Evolutionary conservation across 768 basidiomycete genomes (phyloP).

Genomic region (Amanita pallidorosea): DNA sequence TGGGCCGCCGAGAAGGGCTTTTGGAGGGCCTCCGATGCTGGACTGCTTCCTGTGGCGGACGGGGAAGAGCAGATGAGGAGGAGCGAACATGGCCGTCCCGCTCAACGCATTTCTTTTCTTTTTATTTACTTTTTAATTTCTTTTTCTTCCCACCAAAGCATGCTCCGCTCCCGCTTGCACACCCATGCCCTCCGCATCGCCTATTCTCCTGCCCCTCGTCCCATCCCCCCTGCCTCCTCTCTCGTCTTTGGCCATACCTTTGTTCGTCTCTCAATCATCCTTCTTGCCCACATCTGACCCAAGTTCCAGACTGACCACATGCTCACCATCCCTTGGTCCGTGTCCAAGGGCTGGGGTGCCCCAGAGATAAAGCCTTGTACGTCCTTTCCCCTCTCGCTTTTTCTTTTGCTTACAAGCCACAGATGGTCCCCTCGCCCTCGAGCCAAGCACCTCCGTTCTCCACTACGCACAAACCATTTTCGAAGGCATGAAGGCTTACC

Average conservation of each 20-base stretch:
- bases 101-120: conserved; percentile 23
- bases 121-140: background rate
- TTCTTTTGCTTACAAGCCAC: conserved; percentile 2
- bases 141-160: background rate
- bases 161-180: conserved; percentile 21
- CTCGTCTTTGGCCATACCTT: conserved; percentile 84
- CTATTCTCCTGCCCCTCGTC: conserved; percentile 40
- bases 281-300: conserved; percentile 3
- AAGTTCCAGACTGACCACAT: conserved; percentile 75
- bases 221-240: conserved; percentile 50
- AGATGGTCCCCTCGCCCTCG: conserved; percentile 67
- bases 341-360: conserved; percentile 64
- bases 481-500: conserved; percentile 94
- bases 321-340: conserved; percentile 70
- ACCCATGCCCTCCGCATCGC: conserved; percentile 39
- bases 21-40: conserved; percentile 82
- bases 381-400: conserved; percentile 3
- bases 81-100: conserved; percentile 27
- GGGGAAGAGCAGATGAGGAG: conserved; percentile 33
- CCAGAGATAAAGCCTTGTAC: conserved; percentile 79
- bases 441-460: conserved; percentile 73
- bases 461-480: conserved; percentile 91
- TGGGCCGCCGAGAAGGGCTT: conserved; percentile 74
- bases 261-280: conserved; percentile 28
- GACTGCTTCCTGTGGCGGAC: conserved; percentile 58